A percentile compares a stretch with the other conserved stretches of the same genome.
These are phyloP conservation scores for Microsporum audouinii DNA, from an alignment of 2,329 filamentous ascomycete genomes.

Conservation along the genomic window DNA sequence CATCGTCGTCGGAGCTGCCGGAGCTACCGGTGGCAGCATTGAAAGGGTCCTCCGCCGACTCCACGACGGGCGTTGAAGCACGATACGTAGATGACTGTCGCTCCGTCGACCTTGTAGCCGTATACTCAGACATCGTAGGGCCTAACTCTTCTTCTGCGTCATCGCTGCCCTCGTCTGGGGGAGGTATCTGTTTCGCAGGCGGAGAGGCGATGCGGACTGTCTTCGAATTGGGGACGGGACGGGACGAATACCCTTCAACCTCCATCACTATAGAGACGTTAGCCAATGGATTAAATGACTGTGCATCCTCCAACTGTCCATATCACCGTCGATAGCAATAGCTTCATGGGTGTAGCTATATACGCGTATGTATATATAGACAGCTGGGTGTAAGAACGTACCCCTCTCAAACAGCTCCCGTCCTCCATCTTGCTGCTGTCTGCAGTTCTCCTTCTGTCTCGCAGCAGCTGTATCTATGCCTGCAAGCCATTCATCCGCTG, in stretches of 20 bases:
- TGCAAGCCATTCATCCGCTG: not conserved
- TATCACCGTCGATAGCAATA: not conserved
- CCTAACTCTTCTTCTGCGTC: not conserved
- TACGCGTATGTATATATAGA: not conserved
- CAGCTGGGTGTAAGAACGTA: not conserved
- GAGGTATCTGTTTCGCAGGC: constrained; percentile 21
- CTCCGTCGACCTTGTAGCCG: not conserved
- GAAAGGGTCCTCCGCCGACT: not conserved
- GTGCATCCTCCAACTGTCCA: not conserved
- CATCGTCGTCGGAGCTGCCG: constrained; percentile 19
- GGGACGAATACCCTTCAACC: not conserved
- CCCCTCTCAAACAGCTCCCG: not conserved
- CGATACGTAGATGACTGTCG: not conserved
- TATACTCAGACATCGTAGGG: not conserved
- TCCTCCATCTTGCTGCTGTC: not conserved
- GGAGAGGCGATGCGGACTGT: constrained; percentile 30
- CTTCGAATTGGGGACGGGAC: not conserved
- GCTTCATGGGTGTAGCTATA: not conserved
- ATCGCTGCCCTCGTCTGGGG: not conserved
- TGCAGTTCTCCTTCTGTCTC: not conserved
- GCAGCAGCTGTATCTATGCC: not conserved
- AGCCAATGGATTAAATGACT: not conserved
- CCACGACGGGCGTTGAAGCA: not conserved
- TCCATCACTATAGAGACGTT: not conserved
- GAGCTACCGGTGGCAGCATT: constrained; percentile 16